Base-by-base conservation (phyloP, 176 grass and related monocot species). In the Ensete glaucum region DNA sequence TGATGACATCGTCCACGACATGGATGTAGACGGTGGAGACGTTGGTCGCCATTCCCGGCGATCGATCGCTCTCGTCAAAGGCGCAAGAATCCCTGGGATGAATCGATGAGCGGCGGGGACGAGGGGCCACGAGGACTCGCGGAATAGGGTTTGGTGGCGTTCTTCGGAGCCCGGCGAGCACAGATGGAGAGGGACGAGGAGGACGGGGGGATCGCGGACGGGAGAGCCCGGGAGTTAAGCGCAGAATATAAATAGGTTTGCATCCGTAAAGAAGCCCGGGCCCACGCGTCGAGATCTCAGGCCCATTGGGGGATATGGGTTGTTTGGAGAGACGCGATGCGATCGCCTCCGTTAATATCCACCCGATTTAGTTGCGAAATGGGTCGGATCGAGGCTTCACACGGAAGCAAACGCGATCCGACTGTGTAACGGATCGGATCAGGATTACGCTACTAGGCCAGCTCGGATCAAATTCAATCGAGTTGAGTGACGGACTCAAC, bases 161-260 rank as follows among this genome's bases (percentile, higher is more conserved):
- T 21, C 69, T 79, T 57, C 23, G 73, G 62, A 69, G 12, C 29
- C 27, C 77, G 60, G 25, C 19, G 67, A 54, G 54, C 53, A 22
- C 52, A 15, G 59, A 12, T 71, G 77, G 7, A 3, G 12, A 27
- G 11, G 53, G 71, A 22, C 5, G 14, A 20, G 15, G 13, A 26
- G 25, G 12, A 82, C 77, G 64, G 81, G 0, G 69, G 78, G 72
- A 69, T 52, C 22, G 67, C 78, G 78, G 78, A 80, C 78, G 68
- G 69, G 77, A 75, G 50, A 67, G 19, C 16, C 9, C 11, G 34
- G 83, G 82, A 87, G 79, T 96, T 91, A 91, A 96, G 77, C 54
- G 81, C 78, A 96, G 73, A 91, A 89, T 89, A 91, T 96, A 96
- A 96, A 96, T 96, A 96, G 84, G 92, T 96, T 91, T 91, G 86